Percentiles rank a stretch among this genome's conserved stretches.
Conservation (phyloP, 371 early-diverging fungal genomes). For the Coemansia sp. region DNA sequence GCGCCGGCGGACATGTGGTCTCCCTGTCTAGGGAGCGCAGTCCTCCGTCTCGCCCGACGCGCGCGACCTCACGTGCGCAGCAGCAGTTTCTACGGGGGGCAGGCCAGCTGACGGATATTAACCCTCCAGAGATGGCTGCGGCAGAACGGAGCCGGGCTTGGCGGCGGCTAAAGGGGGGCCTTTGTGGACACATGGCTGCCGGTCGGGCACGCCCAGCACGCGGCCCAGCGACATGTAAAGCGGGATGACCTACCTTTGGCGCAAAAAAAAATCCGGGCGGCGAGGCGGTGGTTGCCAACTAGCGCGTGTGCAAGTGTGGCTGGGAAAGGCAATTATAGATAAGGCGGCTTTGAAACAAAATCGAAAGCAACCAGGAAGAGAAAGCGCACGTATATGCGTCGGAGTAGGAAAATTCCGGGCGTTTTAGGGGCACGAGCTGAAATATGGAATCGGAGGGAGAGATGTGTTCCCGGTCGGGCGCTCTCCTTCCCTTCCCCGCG, state of each 20-base stretch:
- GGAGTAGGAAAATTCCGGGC: no score
- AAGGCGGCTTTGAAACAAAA: no score
- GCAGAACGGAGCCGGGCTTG: neutral
- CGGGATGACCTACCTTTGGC: no score
- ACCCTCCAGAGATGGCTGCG: neutral
- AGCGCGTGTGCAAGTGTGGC: slow-evolving; percentile 1
- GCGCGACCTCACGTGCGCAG: slow-evolving; percentile 6
- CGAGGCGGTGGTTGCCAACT: slow-evolving; percentile 4
- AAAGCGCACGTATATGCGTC: neutral
- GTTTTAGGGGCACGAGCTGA: no score
- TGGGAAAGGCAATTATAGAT: neutral
- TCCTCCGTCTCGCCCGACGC: neutral
- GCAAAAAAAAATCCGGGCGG: neutral
- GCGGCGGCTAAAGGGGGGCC: neutral
- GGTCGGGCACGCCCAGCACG: neutral
- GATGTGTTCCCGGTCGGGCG: no score
- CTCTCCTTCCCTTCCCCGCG: no score
- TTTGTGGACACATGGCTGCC: neutral
- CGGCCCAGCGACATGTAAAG: no score
- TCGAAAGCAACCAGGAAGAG: neutral
- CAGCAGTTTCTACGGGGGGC: slow-evolving; percentile 4
- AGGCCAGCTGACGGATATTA: neutral
- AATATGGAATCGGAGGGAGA: no score
- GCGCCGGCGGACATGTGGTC: slow-evolving; percentile 5
- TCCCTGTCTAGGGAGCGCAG: neutral